Evolutionary conservation across 1,284 basidiomycete species (phyloP).

Genomic region (Sporisorium sorghi): DNA sequence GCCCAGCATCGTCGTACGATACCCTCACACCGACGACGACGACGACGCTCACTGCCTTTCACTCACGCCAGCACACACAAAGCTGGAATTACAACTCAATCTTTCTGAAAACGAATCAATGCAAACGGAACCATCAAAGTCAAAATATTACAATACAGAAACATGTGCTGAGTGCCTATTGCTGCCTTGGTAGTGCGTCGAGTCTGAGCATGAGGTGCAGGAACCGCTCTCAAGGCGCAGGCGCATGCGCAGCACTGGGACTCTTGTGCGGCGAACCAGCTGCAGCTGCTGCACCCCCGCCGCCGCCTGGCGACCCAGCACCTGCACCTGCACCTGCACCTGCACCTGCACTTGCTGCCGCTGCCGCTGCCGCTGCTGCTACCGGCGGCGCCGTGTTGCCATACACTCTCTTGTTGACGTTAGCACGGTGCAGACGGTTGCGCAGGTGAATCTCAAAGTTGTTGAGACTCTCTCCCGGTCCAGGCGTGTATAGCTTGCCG

Average conservation of each 20-base stretch:
- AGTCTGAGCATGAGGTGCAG: not conserved
- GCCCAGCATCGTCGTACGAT: not conserved
- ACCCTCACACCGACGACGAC: too few relatives aligned
- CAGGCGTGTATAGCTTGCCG: conserved; percentile 92
- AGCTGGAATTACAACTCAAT: not conserved
- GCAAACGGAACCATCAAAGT: not conserved
- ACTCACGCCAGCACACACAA: not conserved
- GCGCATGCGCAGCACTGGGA: conserved; percentile 10
- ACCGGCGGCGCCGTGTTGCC: conserved; percentile 32
- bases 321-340: not conserved
- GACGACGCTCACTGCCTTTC: not conserved
- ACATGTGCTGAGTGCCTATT: not conserved
- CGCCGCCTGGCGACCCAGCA: conserved; percentile 2
- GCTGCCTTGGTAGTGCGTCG: not conserved
- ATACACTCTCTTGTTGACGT: conserved; percentile 55
- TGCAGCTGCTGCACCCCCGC: not conserved
- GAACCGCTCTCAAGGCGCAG: conserved; percentile 1
- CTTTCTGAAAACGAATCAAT: not conserved
- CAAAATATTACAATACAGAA: not conserved
- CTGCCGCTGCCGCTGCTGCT: not conserved
- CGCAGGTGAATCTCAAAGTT: conserved; percentile 94
- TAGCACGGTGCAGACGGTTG: conserved; percentile 78
- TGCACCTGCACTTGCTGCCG: not conserved
- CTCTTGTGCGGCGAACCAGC: conserved; percentile 18
- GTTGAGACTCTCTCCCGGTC: conserved; percentile 85